phyloP scores from a whole-genome alignment of 2,329 filamentous ascomycete genomes.

The Coccinonectria pachysandricola region DNA sequence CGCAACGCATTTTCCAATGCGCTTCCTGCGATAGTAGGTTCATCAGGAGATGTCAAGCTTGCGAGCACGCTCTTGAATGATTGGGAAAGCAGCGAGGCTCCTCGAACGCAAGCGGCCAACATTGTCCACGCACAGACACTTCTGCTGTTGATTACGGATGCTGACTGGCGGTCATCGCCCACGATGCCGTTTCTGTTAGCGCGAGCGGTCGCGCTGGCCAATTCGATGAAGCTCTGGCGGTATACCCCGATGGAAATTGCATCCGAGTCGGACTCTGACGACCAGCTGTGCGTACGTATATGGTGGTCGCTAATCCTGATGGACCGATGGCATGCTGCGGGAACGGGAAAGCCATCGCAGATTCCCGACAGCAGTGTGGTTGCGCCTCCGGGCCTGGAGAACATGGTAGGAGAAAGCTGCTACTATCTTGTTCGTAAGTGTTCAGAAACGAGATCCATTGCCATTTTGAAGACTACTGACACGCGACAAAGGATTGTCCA shows the following conservation, averaged over 20 bases:
- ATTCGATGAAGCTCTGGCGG: constrained; percentile 50
- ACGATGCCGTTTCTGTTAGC: constrained; percentile 44
- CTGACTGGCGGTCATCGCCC: constrained; percentile 43
- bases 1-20: constrained; percentile 56
- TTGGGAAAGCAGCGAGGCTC: constrained; percentile 36
- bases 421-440: constrained; percentile 57
- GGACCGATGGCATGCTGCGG: constrained; percentile 64
- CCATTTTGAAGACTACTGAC: too few species aligned
- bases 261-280: constrained; percentile 47
- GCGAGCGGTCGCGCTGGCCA: constrained; percentile 54
- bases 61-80: constrained; percentile 39
- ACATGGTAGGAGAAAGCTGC: constrained; percentile 50
- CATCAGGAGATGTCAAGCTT: constrained; percentile 31
- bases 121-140: constrained; percentile 57
- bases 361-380: constrained; percentile 54
- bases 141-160: constrained; percentile 55
- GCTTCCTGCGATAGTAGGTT: constrained; percentile 40
- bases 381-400: constrained; percentile 47
- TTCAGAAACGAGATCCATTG: too few species aligned
- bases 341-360: constrained; percentile 49
- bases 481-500: constrained; percentile 38
- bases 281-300: constrained; percentile 50
- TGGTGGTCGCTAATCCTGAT: constrained; percentile 66
- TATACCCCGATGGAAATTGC: constrained; percentile 33
- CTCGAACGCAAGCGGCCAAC: constrained; percentile 30